Base-by-base conservation (phyloP, 257 asterid genomes). In the Penstemon eatonii region DNA sequence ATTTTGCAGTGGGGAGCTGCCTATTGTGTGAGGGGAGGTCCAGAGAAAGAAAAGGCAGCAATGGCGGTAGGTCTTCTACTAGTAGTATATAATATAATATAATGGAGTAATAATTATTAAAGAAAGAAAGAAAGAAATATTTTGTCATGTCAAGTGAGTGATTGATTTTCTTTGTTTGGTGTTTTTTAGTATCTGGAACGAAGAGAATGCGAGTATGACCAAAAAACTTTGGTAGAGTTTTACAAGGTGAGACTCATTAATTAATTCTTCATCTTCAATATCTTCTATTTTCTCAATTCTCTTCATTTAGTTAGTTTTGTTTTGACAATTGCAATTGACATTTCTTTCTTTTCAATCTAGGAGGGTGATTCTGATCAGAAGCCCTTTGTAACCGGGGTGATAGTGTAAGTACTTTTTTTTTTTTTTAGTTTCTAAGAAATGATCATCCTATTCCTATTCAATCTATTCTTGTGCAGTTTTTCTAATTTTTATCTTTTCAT, bases 201-300 rank as follows among this genome's bases (percentile, higher is more conserved):
- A 80, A 85, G 97, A 66, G 98, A 92, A 80, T 92, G 98, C 70
- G 97, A 92, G 69, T 90, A 92, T 71, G 98, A 92, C 82, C 73
- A 66, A 4, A 89, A 84, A 76, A 85, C 96, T 9, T 74, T 79
- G 72, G 91, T 92, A 0, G 84, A 92, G 62, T 92, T 92, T 67
- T 92, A 82, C 54, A 79, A 67, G 78, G 98, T 89, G 66, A 76
- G 87, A 8, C 1, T 15, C 18, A 15, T 15, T 15, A 15, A 15
- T 15, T 15, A 15, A 44, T 56, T 7, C 25, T 46, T 37, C 52
- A 13, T 7, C 25, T 46, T 37, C 52, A 13, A 43, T 45, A 1
- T 37, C 33, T 15, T 15, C 18, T 15, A n/a, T 7, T 36, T 33
- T 13, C 19, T 18, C 7, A 25, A 43, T 25, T 15, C 18, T 15